These are phyloP conservation scores for Cordyceps fumosorosea DNA, from an alignment of 2,329 filamentous ascomycete species.

Conservation along the genomic window DNA sequence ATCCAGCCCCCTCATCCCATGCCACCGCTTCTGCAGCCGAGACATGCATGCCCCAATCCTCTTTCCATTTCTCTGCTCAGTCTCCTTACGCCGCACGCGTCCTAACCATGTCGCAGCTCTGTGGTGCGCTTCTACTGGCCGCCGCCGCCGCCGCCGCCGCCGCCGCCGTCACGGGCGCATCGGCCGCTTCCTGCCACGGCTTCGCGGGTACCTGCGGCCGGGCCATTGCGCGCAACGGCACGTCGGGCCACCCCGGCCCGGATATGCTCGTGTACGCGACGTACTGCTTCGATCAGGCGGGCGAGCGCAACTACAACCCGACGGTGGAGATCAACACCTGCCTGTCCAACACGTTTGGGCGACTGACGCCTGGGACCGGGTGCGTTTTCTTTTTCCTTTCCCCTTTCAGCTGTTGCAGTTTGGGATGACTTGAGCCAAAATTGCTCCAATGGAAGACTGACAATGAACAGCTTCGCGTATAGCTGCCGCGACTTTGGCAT, in stretches of 20 bases:
- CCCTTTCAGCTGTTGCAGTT: background rate
- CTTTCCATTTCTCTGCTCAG: too few species aligned
- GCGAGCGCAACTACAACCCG: slow-evolving; percentile 7
- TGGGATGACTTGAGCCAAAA: too few species aligned
- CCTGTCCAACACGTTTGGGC: slow-evolving; percentile 1
- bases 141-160: background rate
- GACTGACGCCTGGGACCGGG: background rate
- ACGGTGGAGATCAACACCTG: background rate
- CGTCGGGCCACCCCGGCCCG: background rate
- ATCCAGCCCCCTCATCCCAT: too few species aligned
- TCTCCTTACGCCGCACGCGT: background rate
- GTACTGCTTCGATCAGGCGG: slow-evolving; percentile 1
- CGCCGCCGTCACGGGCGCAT: too few species aligned
- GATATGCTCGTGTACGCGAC: slow-evolving; percentile 5
- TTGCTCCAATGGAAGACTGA: background rate
- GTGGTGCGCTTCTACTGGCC: too few species aligned
- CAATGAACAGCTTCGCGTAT: background rate
- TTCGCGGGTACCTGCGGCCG: slow-evolving; percentile 2
- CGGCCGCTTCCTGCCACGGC: background rate
- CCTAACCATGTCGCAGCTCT: background rate
- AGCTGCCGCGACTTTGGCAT: slow-evolving; percentile 7
- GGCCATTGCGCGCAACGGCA: background rate
- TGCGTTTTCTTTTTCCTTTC: background rate
- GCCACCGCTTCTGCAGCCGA: too few species aligned
- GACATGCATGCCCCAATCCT: too few species aligned